Conservation (phyloP, 257 asterid genomes). For the Forsythia viridissima region DNA sequence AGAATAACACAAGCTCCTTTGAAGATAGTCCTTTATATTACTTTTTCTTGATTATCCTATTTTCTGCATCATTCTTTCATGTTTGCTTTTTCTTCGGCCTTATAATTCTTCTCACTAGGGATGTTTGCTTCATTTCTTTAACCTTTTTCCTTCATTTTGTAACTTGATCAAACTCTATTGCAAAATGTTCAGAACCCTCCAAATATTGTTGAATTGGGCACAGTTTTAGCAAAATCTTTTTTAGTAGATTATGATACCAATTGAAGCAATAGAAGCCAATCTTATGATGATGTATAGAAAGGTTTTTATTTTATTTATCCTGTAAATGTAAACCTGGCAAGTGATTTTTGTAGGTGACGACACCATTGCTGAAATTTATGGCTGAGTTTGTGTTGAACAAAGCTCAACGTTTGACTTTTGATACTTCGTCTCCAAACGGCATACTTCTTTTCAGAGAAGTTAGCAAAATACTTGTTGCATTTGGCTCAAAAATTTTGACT, state of each 20-base stretch:
- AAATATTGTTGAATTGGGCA: not conserved
- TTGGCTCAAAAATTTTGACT: slow-evolving; percentile 80
- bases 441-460: slow-evolving; percentile 97
- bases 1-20: not conserved
- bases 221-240: not conserved
- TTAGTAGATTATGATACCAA: not conserved
- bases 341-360: slow-evolving; percentile 71
- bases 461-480: slow-evolving; percentile 88
- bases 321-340: slow-evolving; percentile 8
- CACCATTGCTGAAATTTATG: slow-evolving; percentile 90
- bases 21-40: not conserved
- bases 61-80: not conserved
- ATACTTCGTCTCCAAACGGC: slow-evolving; percentile 95
- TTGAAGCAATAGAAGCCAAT: not conserved
- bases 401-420: slow-evolving; percentile 90
- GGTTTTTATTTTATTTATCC: not conserved
- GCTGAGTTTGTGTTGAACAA: slow-evolving; percentile 93
- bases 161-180: not conserved
- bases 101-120: not conserved
- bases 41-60: not conserved
- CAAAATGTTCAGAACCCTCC: not conserved
- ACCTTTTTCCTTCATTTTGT: not conserved
- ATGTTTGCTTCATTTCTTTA: not conserved
- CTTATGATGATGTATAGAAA: not conserved
- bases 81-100: not conserved